Evolutionary conservation across 495 filamentous ascomycete genomes (phyloP).

Genomic region (Amniculicola lignicola): DNA sequence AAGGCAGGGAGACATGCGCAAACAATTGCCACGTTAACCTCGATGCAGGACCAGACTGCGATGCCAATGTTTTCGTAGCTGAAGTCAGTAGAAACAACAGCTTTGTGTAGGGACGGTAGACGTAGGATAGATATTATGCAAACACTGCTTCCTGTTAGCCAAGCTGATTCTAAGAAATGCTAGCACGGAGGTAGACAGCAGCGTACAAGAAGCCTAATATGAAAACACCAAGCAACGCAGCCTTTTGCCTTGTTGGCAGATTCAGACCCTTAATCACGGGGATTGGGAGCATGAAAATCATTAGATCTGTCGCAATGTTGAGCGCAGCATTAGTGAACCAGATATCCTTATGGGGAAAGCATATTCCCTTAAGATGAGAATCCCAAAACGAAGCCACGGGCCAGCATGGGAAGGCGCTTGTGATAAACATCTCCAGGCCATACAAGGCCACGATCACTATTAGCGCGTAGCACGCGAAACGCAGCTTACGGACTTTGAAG

Average conservation of each 20-base stretch:
- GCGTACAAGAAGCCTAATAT: slow-evolving; percentile 38
- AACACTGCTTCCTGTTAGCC: slow-evolving; percentile 27
- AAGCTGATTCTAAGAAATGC: background rate
- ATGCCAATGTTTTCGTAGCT: slow-evolving; percentile 37
- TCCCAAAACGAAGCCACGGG: slow-evolving; percentile 44
- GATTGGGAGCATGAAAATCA: slow-evolving; percentile 44
- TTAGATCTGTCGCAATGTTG: slow-evolving; percentile 53
- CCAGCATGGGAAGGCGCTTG: slow-evolving; percentile 37
- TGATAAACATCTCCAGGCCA: slow-evolving; percentile 33
- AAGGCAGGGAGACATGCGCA: slow-evolving; percentile 40
- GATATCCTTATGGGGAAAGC: slow-evolving; percentile 46
- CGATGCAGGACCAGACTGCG: slow-evolving; percentile 36
- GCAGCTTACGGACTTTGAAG: slow-evolving; percentile 28
- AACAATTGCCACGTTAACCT: slow-evolving; percentile 38
- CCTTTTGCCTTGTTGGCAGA: slow-evolving; percentile 34
- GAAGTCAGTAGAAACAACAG: slow-evolving; percentile 34
- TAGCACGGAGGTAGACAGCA: background rate
- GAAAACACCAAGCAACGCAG: slow-evolving; percentile 36
- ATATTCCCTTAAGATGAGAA: slow-evolving; percentile 32
- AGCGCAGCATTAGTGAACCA: slow-evolving; percentile 52
- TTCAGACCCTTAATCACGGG: slow-evolving; percentile 32
- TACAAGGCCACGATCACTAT: slow-evolving; percentile 30
- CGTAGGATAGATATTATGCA: slow-evolving; percentile 39
- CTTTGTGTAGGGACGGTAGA: slow-evolving; percentile 36
- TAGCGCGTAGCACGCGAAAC: slow-evolving; percentile 24